Conservation (phyloP, 2,329 filamentous ascomycete species). For the Monilinia polystroma region DNA sequence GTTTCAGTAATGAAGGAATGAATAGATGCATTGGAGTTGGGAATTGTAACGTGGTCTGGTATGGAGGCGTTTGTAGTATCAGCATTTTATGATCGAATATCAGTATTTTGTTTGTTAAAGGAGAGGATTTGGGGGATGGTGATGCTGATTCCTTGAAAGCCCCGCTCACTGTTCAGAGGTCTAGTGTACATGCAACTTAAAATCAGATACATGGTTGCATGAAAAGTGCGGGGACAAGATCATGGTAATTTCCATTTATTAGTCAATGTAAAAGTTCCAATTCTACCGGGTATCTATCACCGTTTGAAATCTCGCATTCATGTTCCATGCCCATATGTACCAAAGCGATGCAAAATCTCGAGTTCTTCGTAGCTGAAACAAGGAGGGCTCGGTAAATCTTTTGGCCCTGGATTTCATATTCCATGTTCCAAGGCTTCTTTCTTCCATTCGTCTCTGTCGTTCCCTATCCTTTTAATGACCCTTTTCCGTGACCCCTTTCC, state of each 20-base stretch:
- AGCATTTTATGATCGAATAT: neutral
- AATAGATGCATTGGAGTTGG: constrained; percentile 7
- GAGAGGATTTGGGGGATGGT: neutral
- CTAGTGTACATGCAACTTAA: neutral
- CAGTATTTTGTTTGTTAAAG: neutral
- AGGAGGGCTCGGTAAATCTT: neutral
- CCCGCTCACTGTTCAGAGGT: too few relatives aligned
- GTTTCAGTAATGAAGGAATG: constrained; percentile 10
- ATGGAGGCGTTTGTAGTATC: neutral
- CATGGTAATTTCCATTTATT: neutral
- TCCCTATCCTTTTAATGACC: neutral
- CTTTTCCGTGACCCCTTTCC: neutral
- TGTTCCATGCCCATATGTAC: constrained; percentile 4
- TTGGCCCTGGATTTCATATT: neutral
- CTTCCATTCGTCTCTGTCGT: neutral
- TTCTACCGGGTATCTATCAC: constrained; percentile 15
- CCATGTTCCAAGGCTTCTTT: neutral
- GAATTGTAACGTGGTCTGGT: neutral
- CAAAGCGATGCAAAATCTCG: neutral
- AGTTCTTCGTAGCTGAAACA: neutral
- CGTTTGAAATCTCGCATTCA: neutral
- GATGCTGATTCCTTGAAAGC: neutral
- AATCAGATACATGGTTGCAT: neutral
- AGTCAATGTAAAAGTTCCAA: neutral
- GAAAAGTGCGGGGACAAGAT: neutral